Evolutionary conservation across 306 rosid species (phyloP), one percentile per base, ranked within the genome.

Genomic region (Crataegus laevigata): DNA sequence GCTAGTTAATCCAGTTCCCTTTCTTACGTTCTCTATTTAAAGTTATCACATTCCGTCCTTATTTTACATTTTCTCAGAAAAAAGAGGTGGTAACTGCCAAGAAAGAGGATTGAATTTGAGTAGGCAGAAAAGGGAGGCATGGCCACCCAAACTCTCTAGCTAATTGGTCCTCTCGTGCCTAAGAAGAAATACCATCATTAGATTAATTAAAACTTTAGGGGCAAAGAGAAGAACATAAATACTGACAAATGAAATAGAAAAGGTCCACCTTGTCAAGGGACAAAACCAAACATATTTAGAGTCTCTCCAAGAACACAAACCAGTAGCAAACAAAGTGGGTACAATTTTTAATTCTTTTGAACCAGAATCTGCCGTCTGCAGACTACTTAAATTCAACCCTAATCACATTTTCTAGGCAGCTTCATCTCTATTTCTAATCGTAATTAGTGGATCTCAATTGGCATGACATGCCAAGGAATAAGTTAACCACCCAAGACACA

Each of bases 331-430:
- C 67, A 17, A 67, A 79, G 79, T 69, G 75, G 66, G 32, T 6
- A 55, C 50, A 22, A 75, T 62, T 77, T 51, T 71, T 73, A 74
- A 61, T 71, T 67, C 65, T 45, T 55, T 80, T 66, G 78, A 73
- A 72, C 74, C 29, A 78, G 43, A 54, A 77, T 66, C 62, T 82
- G 96, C 96, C 92, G 96, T 91, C 85, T 63, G 85, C 32, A 71
- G 57, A 82, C 77, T 69, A 76, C 85, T 83, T 69, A 62, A 77
- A 74, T 32, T 72, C 52, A 78, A 65, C 60, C 75, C 76, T 40
- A 40, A 74, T 79, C 79, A 69, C 77, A 40, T 40, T 73, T 74
- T 78, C 72, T 82, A 81, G 69, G 40, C 43, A 77, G 40, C 52
- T 78, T 68, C 77, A 67, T 80, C 68, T 79, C 79, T 81, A 66